Conservation (phyloP, 23 red algal genomes). For the Cyanidioschyzon merolae region DNA sequence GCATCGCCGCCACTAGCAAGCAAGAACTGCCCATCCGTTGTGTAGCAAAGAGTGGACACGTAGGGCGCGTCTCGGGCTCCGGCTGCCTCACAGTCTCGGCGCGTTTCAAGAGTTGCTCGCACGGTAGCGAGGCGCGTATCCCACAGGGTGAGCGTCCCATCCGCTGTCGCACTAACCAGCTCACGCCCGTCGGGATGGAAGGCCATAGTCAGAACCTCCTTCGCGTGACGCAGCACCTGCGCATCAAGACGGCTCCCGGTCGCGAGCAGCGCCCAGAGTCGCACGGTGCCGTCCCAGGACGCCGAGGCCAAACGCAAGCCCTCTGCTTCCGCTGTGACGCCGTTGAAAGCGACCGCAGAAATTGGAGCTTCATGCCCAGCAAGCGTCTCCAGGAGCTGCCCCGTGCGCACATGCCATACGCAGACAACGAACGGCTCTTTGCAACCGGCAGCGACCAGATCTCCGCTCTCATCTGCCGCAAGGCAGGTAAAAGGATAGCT, state of each 20-base stretch:
- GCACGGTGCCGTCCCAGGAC: constrained; percentile 94
- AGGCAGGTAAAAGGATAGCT: constrained; percentile 46
- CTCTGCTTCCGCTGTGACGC: constrained; percentile 29
- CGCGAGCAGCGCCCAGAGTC: constrained; percentile 82
- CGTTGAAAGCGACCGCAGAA: constrained; percentile 4
- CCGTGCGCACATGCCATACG: constrained; percentile 85
- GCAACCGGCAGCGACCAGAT: constrained; percentile 80
- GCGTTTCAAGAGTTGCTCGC: constrained; percentile 57
- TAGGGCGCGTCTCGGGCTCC: constrained; percentile 33
- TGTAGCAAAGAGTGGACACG: constrained; percentile 50
- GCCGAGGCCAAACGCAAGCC: constrained; percentile 48
- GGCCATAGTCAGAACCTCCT: constrained; percentile 65
- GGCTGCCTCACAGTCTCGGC: constrained; percentile 58
- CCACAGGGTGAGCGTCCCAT: constrained; percentile 68
- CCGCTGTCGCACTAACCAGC: constrained; percentile 47
- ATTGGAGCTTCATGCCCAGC: constrained; percentile 69
- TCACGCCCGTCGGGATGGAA: constrained; percentile 75
- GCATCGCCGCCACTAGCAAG: constrained; percentile 57
- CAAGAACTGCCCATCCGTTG: constrained; percentile 78
- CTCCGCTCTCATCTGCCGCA: constrained; percentile 51
- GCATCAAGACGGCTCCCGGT: constrained; percentile 27
- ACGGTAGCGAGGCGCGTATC: constrained; percentile 41
- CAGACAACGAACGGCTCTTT: constrained; percentile 70
- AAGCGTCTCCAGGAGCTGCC: constrained; percentile 63
- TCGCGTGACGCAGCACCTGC: constrained; percentile 54